Evolutionary conservation across 495 filamentous ascomycete species (phyloP), one percentile per base, ranked within the genome.

Genomic region (Clohesyomyces aquaticus): DNA sequence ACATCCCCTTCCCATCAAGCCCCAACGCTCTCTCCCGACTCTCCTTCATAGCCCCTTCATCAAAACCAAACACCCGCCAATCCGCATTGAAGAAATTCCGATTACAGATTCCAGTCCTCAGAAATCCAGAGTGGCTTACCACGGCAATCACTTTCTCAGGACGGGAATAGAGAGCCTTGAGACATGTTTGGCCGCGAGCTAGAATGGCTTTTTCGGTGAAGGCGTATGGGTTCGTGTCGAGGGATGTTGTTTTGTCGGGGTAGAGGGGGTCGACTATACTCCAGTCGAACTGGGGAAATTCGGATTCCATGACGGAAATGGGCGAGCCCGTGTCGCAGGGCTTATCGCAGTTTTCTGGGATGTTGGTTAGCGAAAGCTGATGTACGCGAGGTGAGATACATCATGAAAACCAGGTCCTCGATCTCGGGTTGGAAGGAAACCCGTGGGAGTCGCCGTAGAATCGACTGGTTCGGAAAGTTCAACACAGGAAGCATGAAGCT

Each of bases 121-220:
- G 65, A 65, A 87, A 87, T 2, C 78, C 83, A 0, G 83, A 83
- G 67, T 88, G 85, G 28, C 78, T 80, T 4, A 87, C 81, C 1
- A 86, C 84, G 4, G 84, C 73, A 60, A 88, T 80, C 50, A 82
- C 79, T 71, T 86, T 85, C 71, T 87, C 85, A 0, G 81, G 80
- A 0, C 84, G 76, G 12, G 57, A 67, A 46, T 79, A 76, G 38
- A 87, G 73, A 55, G 77, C 79, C 45, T 72, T 66, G n/a, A 84
- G 76, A 12, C 74, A 75, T 0, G 58, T 59, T 66, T 80, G 77
- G 18, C 78, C 85, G 22, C 85, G 79, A 4, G 71, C 61, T 12
- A 82, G 55, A 54, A 88, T 71, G 26, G 79, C 81, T 0, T 59
- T 38, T 51, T 72, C 74, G 12, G 75, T 80, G 73, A 79, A 81